Percentiles rank a stretch among this genome's conserved stretches.
phyloP scores from a whole-genome alignment of 2,329 filamentous ascomycete species.

The Paramyrothecium roridum region DNA sequence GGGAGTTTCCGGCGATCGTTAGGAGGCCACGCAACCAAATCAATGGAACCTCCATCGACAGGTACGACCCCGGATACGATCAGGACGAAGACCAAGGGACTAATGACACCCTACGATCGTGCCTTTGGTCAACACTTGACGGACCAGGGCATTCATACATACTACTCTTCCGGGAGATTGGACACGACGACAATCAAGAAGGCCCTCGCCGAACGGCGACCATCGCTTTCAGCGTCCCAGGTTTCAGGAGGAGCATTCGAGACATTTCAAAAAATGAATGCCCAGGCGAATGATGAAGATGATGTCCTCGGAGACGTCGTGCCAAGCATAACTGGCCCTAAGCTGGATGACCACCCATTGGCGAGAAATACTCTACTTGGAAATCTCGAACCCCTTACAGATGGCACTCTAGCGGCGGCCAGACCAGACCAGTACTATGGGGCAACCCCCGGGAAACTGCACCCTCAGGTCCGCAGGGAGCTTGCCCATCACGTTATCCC shows the following conservation, averaged over 20 bases:
- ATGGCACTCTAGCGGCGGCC: slow-evolving; percentile 20
- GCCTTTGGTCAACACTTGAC: slow-evolving; percentile 33
- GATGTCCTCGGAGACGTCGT: slow-evolving; percentile 27
- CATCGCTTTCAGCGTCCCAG: slow-evolving; percentile 30
- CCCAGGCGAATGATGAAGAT: slow-evolving; percentile 27
- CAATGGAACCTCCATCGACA: slow-evolving; percentile 2
- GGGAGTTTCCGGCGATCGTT: slow-evolving; percentile 10
- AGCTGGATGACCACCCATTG: slow-evolving; percentile 1
- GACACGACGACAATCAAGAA: slow-evolving; percentile 26
- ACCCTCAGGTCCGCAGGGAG: slow-evolving; percentile 14
- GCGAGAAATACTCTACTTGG: slow-evolving; percentile 22
- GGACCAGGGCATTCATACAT: slow-evolving; percentile 26
- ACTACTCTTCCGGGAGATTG: slow-evolving; percentile 20
- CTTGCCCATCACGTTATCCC: slow-evolving; percentile 25
- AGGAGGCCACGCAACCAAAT: slow-evolving; percentile 8
- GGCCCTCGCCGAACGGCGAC: slow-evolving; percentile 20
- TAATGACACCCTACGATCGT: slow-evolving; percentile 21
- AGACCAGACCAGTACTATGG: slow-evolving; percentile 30
- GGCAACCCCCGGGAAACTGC: slow-evolving; percentile 18
- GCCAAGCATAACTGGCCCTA: slow-evolving; percentile 22
- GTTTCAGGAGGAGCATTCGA: slow-evolving; percentile 25
- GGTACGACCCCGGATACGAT: not conserved
- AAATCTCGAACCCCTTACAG: slow-evolving; percentile 31
- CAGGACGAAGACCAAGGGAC: slow-evolving; percentile 17
- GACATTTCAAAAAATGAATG: slow-evolving; percentile 22